Evolutionary conservation across 2,329 filamentous ascomycete species (phyloP), one percentile per base, ranked within the genome.

Genomic region (Alternaria incomplexa): DNA sequence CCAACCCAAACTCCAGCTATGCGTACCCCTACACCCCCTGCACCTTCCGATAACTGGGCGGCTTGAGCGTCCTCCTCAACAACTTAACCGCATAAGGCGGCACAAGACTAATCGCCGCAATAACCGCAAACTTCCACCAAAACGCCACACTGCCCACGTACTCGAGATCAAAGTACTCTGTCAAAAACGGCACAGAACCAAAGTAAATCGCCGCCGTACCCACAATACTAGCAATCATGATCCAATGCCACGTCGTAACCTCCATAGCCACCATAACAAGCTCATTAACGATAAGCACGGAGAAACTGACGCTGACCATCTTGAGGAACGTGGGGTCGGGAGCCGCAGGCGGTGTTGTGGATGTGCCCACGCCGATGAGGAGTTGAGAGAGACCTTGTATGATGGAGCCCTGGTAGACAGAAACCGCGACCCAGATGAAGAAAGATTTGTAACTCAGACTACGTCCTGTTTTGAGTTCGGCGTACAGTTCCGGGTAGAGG

Each of bases 181-280:
- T 91, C 22, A 99, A 80, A 73, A 97, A 97, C 3, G 96, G 96
- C 20, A 98, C 85, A 43, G 89, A 93, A 4, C 89, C 93, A 25
- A 94, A 84, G 74, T 92, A 99, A n/a, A 95, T 79, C 26, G 91
- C 78, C 47, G 92, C 90, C 0, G 96, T 99, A 13, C 93, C 94
- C 6, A 97, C 75, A 64, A 98, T 91, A 69, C 87, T 90, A 55
- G 92, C 83, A 58, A 97, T 90, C 94, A 98, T 98, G 65, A 95
- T 85, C 43, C 91, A 91, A 80, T 98, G 96, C 96, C 96, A 99
- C 0, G 96, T 99, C 4, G 93, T 97, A 72, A 99, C 92, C 77
- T 97, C 92, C 62, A 97, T 93, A 4, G 94, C 95, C 3, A 98
- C 96, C 96, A 99, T 99, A 72, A 96, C 87, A 63, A 99, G 87